Evolutionary conservation across 225 moss, liverwort and hornwort genomes (phyloP).

Genomic region (Anthoceros angustus): DNA sequence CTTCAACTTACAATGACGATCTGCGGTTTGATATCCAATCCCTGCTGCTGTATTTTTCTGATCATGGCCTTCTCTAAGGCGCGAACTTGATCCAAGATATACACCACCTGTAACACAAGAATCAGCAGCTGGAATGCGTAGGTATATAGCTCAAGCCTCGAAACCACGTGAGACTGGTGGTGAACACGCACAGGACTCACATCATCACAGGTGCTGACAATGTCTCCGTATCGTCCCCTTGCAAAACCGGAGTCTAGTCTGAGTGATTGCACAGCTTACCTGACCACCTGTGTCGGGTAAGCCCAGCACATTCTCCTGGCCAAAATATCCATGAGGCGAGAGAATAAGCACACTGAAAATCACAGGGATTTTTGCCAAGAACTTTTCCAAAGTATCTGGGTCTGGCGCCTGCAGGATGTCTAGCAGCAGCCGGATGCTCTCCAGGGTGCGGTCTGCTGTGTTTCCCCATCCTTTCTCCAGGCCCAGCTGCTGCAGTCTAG

Average conservation of each 20-base stretch:
- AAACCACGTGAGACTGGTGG: no score
- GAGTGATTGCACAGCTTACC: conserved; percentile 21
- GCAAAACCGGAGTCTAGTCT: background rate
- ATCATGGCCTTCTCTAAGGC: conserved; percentile 81
- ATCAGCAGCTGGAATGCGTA: conserved; percentile 2
- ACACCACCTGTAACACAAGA: conserved; percentile 44
- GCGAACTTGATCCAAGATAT: conserved; percentile 93
- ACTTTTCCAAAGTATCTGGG: conserved; percentile 52
- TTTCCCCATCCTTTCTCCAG: conserved; percentile 92
- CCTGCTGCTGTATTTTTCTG: conserved; percentile 53
- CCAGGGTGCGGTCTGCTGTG: conserved; percentile 51
- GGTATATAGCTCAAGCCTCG: background rate
- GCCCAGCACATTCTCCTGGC: conserved; percentile 68
- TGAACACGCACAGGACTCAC: no score
- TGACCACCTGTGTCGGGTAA: conserved; percentile 95
- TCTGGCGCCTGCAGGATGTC: conserved; percentile 93
- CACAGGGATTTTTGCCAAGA: conserved; percentile 60
- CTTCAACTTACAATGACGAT: conserved; percentile 51
- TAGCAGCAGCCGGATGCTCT: conserved; percentile 50
- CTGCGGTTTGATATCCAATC: conserved; percentile 47
- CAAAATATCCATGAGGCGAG: conserved; percentile 93
- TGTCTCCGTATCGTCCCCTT: no score
- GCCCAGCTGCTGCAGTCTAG: conserved; percentile 68
- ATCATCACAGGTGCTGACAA: background rate
- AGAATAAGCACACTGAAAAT: conserved; percentile 71